These are phyloP conservation scores for Malus hybrid DNA, from an alignment of 331 rosid genomes.

Conservation along the genomic window DNA sequence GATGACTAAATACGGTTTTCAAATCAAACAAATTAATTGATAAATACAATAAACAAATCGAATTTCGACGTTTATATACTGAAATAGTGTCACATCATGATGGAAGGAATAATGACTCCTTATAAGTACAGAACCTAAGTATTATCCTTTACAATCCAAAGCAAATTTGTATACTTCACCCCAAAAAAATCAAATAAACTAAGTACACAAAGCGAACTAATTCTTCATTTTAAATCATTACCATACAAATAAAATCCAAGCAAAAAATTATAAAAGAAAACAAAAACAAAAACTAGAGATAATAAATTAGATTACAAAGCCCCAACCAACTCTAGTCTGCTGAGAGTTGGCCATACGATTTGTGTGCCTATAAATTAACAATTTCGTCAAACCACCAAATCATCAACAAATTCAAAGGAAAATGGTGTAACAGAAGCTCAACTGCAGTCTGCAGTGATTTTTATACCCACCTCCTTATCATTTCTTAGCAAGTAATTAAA, in stretches of 20 bases:
- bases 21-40: no score
- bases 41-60: no score
- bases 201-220: neutral
- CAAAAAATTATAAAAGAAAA: neutral
- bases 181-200: neutral
- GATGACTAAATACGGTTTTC: no score
- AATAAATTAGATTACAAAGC: constrained; percentile 17
- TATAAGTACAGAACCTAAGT: no score
- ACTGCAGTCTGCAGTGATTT: neutral
- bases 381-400: neutral
- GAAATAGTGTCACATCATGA: no score
- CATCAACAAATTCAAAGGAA: neutral
- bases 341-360: neutral
- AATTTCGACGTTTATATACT: no score
- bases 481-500: constrained; percentile 16
- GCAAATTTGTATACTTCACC: neutral
- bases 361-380: neutral
- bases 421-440: neutral
- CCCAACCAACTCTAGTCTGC: constrained; percentile 4
- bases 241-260: neutral
- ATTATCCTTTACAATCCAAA: neutral
- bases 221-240: neutral
- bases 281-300: neutral
- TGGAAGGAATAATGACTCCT: no score
- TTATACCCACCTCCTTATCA: neutral